Conservation (phyloP, 1,139 yeast species). For the Eremothecium coryli region DNA sequence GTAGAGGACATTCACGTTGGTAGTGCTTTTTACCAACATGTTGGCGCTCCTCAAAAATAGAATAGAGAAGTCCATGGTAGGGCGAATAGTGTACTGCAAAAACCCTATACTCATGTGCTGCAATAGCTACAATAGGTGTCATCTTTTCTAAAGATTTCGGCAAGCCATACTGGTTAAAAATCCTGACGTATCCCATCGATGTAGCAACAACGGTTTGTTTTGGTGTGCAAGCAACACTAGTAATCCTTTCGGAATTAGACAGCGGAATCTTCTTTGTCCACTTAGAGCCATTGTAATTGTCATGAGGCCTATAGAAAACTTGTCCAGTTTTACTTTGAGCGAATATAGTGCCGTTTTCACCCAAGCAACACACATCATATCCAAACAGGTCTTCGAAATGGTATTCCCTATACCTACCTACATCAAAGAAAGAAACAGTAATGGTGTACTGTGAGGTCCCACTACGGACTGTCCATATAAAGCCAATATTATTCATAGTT, state of each 20-base stretch:
- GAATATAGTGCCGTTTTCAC: conserved; percentile 54
- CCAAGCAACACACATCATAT: conserved; percentile 70
- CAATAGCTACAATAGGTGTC: conserved; percentile 48
- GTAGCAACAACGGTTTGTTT: conserved; percentile 45
- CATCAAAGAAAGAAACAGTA: conserved; percentile 81
- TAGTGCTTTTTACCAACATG: conserved; percentile 27
- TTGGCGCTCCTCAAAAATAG: conserved; percentile 25
- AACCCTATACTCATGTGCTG: conserved; percentile 33
- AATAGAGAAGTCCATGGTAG: conserved; percentile 24
- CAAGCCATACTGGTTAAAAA: conserved; percentile 47
- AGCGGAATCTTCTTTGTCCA: conserved; percentile 38
- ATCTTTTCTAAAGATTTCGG: conserved; percentile 44
- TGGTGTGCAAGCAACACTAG: conserved; percentile 45
- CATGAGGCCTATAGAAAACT: conserved; percentile 37
- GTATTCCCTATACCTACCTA: conserved; percentile 69
- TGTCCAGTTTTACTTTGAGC: conserved; percentile 40
- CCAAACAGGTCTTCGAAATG: conserved; percentile 71
- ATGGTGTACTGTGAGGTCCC: conserved; percentile 45
- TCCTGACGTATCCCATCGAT: conserved; percentile 46
- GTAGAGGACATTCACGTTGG: conserved; percentile 27
- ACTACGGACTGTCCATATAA: conserved; percentile 69
- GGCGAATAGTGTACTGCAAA: conserved; percentile 26
- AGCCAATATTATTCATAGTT: conserved; percentile 74
- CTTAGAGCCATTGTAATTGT: conserved; percentile 26
- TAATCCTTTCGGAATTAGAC: conserved; percentile 38